Conservation (phyloP, 2,329 filamentous ascomycete species). For the Pseudogymnoascus sp. region DNA sequence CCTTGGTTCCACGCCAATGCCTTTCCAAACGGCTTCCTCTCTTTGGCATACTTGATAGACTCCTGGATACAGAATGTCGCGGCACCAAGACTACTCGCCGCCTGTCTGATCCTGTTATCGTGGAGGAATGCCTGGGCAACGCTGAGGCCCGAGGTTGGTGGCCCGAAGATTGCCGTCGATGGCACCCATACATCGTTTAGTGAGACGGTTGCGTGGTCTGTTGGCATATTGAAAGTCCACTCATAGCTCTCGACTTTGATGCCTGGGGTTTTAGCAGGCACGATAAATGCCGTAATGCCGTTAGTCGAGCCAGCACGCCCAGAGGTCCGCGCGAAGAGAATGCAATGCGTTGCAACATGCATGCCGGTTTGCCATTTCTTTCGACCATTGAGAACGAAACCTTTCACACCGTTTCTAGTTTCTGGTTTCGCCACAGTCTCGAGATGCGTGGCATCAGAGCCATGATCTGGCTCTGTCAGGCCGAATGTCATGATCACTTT, state of each 20-base stretch:
- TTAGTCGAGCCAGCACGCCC: slow-evolving; percentile 44
- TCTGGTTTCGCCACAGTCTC: slow-evolving; percentile 43
- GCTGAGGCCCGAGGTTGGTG: slow-evolving; percentile 45
- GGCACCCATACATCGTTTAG: slow-evolving; percentile 52
- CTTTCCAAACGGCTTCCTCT: slow-evolving; percentile 48
- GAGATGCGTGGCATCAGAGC: slow-evolving; percentile 58
- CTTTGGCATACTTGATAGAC: slow-evolving; percentile 48
- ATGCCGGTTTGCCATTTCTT: slow-evolving; percentile 63
- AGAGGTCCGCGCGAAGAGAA: slow-evolving; percentile 53
- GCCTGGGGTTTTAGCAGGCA: slow-evolving; percentile 45
- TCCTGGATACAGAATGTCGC: slow-evolving; percentile 53
- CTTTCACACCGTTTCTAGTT: slow-evolving; percentile 36
- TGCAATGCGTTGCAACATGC: slow-evolving; percentile 53
- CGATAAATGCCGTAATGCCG: slow-evolving; percentile 56
- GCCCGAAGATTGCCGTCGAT: slow-evolving; percentile 43
- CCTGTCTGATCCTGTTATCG: slow-evolving; percentile 60
- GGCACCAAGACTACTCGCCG: slow-evolving; percentile 51
- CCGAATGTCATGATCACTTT: slow-evolving; percentile 53
- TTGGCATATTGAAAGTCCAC: slow-evolving; percentile 62
- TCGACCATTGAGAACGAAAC: slow-evolving; percentile 48
- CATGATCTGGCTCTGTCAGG: slow-evolving; percentile 54
- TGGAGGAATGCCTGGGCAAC: slow-evolving; percentile 60
- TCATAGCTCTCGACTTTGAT: slow-evolving; percentile 51
- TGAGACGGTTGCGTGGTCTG: slow-evolving; percentile 54
- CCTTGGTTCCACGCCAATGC: slow-evolving; percentile 53